phyloP scores from a whole-genome alignment of 2,329 filamentous ascomycete genomes.

The Blastomyces parvus region DNA sequence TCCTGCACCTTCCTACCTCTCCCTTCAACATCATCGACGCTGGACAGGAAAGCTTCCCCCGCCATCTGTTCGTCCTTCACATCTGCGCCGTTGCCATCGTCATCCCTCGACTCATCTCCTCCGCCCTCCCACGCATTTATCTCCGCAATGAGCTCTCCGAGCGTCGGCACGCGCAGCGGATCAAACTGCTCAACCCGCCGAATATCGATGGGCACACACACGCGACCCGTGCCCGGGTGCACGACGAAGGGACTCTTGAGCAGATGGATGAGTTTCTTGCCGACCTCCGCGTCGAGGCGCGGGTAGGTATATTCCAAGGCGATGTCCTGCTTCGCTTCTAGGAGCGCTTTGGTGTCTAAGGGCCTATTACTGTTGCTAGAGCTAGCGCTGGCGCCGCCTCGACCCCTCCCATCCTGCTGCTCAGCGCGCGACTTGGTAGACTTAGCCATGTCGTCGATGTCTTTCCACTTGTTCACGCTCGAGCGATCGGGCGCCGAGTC shows the following conservation, averaged over 20 bases:
- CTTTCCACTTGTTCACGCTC: conserved; percentile 79
- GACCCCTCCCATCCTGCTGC: neutral
- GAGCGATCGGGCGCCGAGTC: conserved; percentile 67
- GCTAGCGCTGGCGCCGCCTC: neutral
- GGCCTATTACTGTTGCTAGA: conserved; percentile 24
- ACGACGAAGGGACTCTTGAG: conserved; percentile 95
- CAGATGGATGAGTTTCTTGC: conserved; percentile 96
- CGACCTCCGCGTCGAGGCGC: conserved; percentile 90
- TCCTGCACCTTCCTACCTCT: conserved; percentile 53
- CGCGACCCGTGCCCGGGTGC: conserved; percentile 83
- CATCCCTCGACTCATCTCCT: conserved; percentile 23
- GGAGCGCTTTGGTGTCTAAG: conserved; percentile 63
- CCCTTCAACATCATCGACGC: conserved; percentile 24
- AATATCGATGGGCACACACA: conserved; percentile 90
- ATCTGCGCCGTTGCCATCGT: conserved; percentile 20
- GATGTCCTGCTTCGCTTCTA: conserved; percentile 90
- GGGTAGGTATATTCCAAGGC: conserved; percentile 97
- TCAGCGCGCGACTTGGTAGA: conserved; percentile 44
- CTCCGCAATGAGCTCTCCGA: conserved; percentile 68
- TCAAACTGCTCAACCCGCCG: conserved; percentile 69
- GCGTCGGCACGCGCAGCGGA: conserved; percentile 78
- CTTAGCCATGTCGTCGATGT: conserved; percentile 80
- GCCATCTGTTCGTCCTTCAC: conserved; percentile 20
- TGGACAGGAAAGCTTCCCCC: neutral
- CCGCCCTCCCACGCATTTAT: conserved; percentile 77